Percentiles rank a stretch among this genome's conserved stretches.
These are phyloP conservation scores for Seiridium unicorne DNA, from an alignment of 2,329 filamentous ascomycete species.

Conservation along the genomic window DNA sequence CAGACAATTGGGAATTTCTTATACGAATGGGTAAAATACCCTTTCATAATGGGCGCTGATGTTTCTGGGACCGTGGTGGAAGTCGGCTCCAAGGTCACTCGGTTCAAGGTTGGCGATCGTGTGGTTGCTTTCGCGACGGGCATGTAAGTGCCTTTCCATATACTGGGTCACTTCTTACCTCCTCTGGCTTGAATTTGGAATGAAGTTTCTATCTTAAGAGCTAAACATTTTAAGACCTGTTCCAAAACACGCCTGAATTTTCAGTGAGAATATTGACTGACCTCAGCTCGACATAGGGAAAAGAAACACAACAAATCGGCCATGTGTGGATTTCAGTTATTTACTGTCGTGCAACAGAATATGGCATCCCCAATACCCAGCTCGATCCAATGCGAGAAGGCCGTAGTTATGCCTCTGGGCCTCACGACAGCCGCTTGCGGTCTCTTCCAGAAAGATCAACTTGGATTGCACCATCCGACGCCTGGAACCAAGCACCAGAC, in stretches of 20 bases:
- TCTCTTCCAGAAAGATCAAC: constrained; percentile 8
- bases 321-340: neutral
- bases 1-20: constrained; percentile 38
- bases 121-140: constrained; percentile 52
- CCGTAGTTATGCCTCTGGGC: constrained; percentile 1
- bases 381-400: neutral
- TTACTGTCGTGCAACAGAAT: neutral
- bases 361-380: constrained; percentile 3
- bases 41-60: constrained; percentile 48
- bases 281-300: neutral
- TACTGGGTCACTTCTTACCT: no score
- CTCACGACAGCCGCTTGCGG: constrained; percentile 1
- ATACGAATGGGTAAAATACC: constrained; percentile 21
- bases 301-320: neutral
- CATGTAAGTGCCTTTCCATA: no score
- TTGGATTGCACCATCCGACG: constrained; percentile 17
- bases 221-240: no score
- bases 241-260: no score
- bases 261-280: no score
- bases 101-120: constrained; percentile 51
- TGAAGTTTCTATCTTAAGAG: no score
- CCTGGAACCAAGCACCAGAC: constrained; percentile 7
- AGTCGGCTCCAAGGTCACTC: constrained; percentile 39
- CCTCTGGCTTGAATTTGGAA: no score
- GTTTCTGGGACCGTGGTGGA: constrained; percentile 52